phyloP scores from a whole-genome alignment of 345 rosid species.

The Eucalyptus microcorys region DNA sequence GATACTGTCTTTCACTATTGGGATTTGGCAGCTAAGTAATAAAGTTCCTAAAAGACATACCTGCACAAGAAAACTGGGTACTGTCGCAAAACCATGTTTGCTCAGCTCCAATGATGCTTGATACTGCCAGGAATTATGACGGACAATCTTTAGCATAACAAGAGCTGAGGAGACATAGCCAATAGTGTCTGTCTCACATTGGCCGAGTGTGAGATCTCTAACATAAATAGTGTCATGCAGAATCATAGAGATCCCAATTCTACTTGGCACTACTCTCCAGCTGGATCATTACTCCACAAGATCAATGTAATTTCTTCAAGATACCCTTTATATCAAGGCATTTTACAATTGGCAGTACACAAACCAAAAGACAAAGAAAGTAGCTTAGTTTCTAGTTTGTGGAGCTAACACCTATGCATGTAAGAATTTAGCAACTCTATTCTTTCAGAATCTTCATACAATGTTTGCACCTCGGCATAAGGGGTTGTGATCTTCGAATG shows the following conservation, averaged over 20 bases:
- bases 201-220: not conserved
- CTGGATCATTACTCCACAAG: not conserved
- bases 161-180: not conserved
- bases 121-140: conserved; percentile 37
- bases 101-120: conserved; percentile 69
- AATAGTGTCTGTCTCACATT: not conserved
- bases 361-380: not conserved
- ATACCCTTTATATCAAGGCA: not conserved
- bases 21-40: not conserved
- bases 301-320: not conserved
- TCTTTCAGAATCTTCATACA: not conserved
- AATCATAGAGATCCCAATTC: not conserved
- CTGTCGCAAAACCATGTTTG: conserved; percentile 53
- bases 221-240: not conserved
- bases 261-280: not conserved
- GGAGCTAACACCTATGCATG: not conserved
- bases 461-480: not conserved
- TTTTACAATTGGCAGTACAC: not conserved
- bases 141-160: not conserved
- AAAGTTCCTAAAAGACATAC: conserved; percentile 5
- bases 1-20: not conserved
- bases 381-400: not conserved
- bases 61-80: conserved; percentile 74
- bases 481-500: not conserved
- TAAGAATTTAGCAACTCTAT: not conserved